Evolutionary conservation across 2,329 filamentous ascomycete genomes (phyloP).

Genomic region (Malbranchea zuffiana): DNA sequence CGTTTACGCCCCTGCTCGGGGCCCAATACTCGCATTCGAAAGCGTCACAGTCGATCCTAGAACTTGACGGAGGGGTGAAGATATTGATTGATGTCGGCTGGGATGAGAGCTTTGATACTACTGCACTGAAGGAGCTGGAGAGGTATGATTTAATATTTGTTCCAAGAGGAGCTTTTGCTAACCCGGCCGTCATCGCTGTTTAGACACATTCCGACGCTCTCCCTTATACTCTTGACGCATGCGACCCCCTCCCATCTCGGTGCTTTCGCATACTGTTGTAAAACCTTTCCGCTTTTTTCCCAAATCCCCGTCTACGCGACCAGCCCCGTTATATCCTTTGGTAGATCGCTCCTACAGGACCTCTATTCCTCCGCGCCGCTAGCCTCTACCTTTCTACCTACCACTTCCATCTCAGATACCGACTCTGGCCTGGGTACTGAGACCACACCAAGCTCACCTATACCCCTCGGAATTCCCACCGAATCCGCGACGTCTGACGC

Average conservation of each 20-base stretch:
- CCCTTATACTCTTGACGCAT: constrained; percentile 87
- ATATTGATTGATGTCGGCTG: constrained; percentile 90
- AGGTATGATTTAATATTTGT: constrained; percentile 49
- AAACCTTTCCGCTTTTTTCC: constrained; percentile 82
- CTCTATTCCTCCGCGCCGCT: constrained; percentile 81
- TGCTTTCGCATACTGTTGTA: constrained; percentile 93
- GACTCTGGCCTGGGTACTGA: constrained; percentile 19
- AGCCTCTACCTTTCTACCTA: constrained; percentile 73
- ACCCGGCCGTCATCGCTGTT: background rate
- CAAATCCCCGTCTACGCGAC: constrained; percentile 93
- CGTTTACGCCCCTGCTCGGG: constrained; percentile 82
- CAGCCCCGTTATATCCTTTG: constrained; percentile 81
- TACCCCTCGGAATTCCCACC: constrained; percentile 20
- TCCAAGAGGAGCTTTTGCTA: background rate
- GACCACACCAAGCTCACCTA: constrained; percentile 21
- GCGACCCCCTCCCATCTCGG: constrained; percentile 84
- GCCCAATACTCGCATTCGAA: constrained; percentile 69
- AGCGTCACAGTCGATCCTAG: constrained; percentile 87
- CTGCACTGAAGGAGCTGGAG: constrained; percentile 76
- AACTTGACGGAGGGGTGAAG: constrained; percentile 94
- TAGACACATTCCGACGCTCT: constrained; percentile 83
- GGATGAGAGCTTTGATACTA: constrained; percentile 81
- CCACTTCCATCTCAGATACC: constrained; percentile 51
- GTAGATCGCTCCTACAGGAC: constrained; percentile 81
- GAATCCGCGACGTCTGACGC: constrained; percentile 26